phyloP scores from a whole-genome alignment of 306 rosid genomes.

The Gynostemma pentaphyllum region DNA sequence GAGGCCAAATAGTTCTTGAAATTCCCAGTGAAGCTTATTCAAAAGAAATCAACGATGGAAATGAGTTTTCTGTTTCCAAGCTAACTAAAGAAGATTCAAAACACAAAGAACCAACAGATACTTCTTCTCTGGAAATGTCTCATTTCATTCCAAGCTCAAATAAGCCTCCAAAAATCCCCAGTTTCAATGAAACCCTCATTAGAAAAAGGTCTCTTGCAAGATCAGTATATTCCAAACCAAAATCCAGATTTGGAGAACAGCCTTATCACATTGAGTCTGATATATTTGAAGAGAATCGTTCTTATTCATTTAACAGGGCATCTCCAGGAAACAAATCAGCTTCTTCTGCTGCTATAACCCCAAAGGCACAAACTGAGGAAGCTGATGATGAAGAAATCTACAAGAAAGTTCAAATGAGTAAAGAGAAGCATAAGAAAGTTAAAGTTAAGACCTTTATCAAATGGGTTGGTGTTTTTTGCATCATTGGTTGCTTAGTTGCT shows the following conservation, averaged over 20 bases:
- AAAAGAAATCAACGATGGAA: constrained; percentile 23
- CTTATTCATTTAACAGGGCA: constrained; percentile 32
- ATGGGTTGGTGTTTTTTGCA: constrained; percentile 30
- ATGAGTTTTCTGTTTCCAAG: constrained; percentile 12
- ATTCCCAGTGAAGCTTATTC: constrained; percentile 20
- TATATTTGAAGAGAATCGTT: constrained; percentile 31
- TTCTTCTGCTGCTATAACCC: constrained; percentile 4
- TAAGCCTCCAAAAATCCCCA: constrained; percentile 46
- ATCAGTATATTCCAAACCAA: constrained; percentile 56
- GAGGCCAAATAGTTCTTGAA: constrained; percentile 36
- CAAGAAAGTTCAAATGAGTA: constrained; percentile 43
- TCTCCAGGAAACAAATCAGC: constrained; percentile 39
- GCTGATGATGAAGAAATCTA: constrained; percentile 56
- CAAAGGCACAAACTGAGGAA: constrained; percentile 22
- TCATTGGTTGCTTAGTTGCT: constrained; percentile 36
- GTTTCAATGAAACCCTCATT: constrained; percentile 20
- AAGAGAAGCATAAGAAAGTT: constrained; percentile 32
- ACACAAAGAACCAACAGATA: constrained; percentile 6
- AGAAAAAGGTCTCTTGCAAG: constrained; percentile 37
- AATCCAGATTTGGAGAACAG: constrained; percentile 78
- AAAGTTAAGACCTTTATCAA: constrained; percentile 33
- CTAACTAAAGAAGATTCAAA: constrained; percentile 22
- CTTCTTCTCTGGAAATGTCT: constrained; percentile 37
- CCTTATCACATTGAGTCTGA: constrained; percentile 26
- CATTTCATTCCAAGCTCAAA: constrained; percentile 35